Base-by-base conservation (phyloP, 495 filamentous ascomycete species). In the Letharia lupina region DNA sequence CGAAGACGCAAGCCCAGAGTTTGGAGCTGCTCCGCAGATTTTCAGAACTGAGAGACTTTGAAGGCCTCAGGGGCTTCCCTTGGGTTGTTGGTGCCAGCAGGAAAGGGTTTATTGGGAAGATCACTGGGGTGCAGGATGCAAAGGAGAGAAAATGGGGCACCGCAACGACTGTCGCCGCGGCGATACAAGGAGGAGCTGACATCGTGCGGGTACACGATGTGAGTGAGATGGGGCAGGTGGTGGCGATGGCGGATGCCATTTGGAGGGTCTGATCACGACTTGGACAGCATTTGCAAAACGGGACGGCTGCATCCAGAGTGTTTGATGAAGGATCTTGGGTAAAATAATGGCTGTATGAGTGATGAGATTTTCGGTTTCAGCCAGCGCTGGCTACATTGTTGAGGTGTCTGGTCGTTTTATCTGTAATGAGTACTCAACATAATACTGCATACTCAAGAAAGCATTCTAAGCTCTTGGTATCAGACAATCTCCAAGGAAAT, bases 191-290 rank as follows among this genome's bases (percentile, higher is more conserved):
- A n/a, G 94, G 94, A 4, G 94, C 93, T 20, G 94, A 98, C 82
- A 86, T 98, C 63, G 89, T 98, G 31, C 80, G 94, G 66, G 94
- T 98, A 37, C 94, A 98, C 82, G 94, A 98, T 82, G 91, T 93
- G 7, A 75, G 78, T 68, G 89, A 96, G 80, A 98, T 97, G 94
- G 82, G 78, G 70, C 83, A 91, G 77, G 93, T 96, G 31, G 85
- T 86, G 6, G 88, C 85, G 73, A 91, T 98, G 83, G 88, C 91
- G 12, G 93, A 96, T 83, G 93, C 91, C 4, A 90, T 98, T 67
- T 93, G 89, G 82, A 80, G 89, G 71, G 74, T 74, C 37, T 69
- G 68, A 75, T 58, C 4, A n/a, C 31, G 28, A 16, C 33, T n/a
- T 16, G 18, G 33, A n/a, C 3, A 37, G 54, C 31, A 20, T 37